These are phyloP conservation scores for Quercus alba DNA, from an alignment of 306 rosid species.

Conservation along the genomic window DNA sequence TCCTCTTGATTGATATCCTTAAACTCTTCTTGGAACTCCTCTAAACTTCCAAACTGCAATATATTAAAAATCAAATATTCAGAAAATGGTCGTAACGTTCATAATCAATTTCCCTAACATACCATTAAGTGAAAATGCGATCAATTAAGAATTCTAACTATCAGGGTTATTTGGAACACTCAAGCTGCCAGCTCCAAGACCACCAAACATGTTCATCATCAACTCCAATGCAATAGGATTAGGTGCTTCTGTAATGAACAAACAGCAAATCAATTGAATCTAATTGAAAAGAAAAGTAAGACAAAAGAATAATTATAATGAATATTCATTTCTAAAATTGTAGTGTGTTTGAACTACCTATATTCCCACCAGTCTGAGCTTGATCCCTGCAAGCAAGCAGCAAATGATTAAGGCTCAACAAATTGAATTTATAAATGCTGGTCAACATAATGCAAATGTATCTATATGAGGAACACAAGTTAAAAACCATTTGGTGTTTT, in stretches of 20 bases:
- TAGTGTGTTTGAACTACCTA: constrained; percentile 27
- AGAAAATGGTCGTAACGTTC: no score
- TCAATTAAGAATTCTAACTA: constrained; percentile 26
- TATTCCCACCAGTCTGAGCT: constrained; percentile 37
- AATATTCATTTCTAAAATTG: background rate
- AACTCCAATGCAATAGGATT: constrained; percentile 41
- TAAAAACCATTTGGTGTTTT: no score
- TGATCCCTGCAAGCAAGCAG: constrained; percentile 36
- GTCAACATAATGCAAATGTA: no score
- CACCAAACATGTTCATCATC: constrained; percentile 59
- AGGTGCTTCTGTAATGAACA: constrained; percentile 38
- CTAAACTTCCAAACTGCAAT: no score
- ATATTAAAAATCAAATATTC: no score
- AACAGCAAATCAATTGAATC: background rate
- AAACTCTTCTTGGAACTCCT: no score
- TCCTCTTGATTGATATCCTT: no score
- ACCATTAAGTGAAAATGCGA: background rate
- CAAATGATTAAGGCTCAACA: background rate
- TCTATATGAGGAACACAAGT: no score
- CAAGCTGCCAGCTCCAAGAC: constrained; percentile 54
- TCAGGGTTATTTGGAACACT: constrained; percentile 39
- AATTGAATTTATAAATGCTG: background rate
- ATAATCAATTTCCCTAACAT: no score
- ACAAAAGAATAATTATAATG: background rate
- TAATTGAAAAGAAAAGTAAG: background rate